These are phyloP conservation scores for Kluyveromyces dobzhanskii DNA, from an alignment of 805 yeast genomes.

Conservation along the genomic window DNA sequence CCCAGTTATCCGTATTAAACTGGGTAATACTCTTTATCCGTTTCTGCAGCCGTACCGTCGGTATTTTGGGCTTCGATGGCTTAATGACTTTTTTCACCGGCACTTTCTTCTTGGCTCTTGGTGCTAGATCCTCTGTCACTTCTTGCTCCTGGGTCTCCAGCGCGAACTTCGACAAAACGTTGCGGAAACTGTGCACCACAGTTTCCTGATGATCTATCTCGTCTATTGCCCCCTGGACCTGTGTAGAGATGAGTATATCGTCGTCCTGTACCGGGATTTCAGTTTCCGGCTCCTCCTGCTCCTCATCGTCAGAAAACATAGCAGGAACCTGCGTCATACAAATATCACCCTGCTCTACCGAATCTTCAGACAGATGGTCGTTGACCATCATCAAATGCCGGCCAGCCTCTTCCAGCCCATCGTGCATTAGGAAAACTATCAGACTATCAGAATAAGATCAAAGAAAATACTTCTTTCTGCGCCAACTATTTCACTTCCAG, in stretches of 20 bases:
- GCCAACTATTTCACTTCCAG: too few species aligned
- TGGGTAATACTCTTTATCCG: slow-evolving; percentile 10
- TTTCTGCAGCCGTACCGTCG: background rate
- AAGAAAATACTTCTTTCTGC: too few species aligned
- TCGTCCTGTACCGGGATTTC: slow-evolving; percentile 3
- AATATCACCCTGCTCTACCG: slow-evolving; percentile 2
- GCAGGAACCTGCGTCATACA: slow-evolving; percentile 7
- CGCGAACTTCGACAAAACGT: slow-evolving; percentile 16
- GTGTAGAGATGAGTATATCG: slow-evolving; percentile 23
- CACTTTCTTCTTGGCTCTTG: background rate
- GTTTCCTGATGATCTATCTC: slow-evolving; percentile 16
- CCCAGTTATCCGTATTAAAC: slow-evolving; percentile 8
- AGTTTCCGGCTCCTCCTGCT: background rate
- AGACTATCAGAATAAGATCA: too few species aligned
- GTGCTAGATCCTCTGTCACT: background rate
- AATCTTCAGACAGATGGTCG: background rate
- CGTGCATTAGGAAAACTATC: background rate
- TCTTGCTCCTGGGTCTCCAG: slow-evolving; percentile 6
- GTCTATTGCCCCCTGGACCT: slow-evolving; percentile 26
- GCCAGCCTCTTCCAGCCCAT: slow-evolving; percentile 3
- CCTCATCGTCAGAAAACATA: slow-evolving; percentile 5
- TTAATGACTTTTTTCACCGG: slow-evolving; percentile 3
- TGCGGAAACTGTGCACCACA: slow-evolving; percentile 7
- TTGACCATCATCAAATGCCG: slow-evolving; percentile 1
- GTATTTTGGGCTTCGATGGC: background rate